A percentile compares a stretch with the other conserved stretches of the same genome.
Conservation (phyloP, 2,329 filamentous ascomycete species). For the Aspergillus sp. region DNA sequence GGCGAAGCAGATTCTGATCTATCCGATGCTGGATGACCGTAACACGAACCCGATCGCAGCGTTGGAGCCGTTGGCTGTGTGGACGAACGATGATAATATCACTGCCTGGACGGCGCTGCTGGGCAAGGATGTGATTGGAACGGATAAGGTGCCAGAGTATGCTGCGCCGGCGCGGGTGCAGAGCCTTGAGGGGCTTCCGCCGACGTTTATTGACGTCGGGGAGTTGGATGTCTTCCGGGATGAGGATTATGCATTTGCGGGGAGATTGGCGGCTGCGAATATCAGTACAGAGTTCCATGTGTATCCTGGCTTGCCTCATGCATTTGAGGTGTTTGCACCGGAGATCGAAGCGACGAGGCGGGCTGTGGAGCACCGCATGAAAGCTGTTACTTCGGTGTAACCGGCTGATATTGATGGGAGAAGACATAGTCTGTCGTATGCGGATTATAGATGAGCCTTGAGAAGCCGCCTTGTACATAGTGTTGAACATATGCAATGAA, state of each 20-base stretch:
- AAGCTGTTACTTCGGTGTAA: conserved; percentile 5
- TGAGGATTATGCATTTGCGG: conserved; percentile 35
- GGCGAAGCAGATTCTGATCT: conserved; percentile 39
- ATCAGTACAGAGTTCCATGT: conserved; percentile 41
- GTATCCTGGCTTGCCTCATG: conserved; percentile 38
- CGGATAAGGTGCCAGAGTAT: conserved; percentile 27
- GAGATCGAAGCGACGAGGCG: conserved; percentile 8
- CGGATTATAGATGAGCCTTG: background rate
- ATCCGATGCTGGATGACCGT: conserved; percentile 45
- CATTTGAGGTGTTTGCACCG: conserved; percentile 27
- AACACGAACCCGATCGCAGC: conserved; percentile 25
- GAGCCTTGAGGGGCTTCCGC: conserved; percentile 35
- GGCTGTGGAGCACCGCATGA: conserved; percentile 11
- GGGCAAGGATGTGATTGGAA: conserved; percentile 26
- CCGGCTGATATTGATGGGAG: background rate
- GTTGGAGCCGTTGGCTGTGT: conserved; percentile 29
- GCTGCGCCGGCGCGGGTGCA: conserved; percentile 33
- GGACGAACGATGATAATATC: conserved; percentile 33
- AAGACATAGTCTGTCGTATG: background rate
- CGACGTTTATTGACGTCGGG: conserved; percentile 41
- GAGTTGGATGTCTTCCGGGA: conserved; percentile 41
- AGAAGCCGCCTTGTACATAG: background rate
- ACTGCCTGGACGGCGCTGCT: conserved; percentile 40
- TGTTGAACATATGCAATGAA: background rate
- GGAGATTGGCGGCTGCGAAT: conserved; percentile 34